Percentiles rank a stretch among this genome's conserved stretches.
These are phyloP conservation scores for Fusarium torreyae DNA, from an alignment of 2,329 filamentous ascomycete species.

Conservation along the genomic window DNA sequence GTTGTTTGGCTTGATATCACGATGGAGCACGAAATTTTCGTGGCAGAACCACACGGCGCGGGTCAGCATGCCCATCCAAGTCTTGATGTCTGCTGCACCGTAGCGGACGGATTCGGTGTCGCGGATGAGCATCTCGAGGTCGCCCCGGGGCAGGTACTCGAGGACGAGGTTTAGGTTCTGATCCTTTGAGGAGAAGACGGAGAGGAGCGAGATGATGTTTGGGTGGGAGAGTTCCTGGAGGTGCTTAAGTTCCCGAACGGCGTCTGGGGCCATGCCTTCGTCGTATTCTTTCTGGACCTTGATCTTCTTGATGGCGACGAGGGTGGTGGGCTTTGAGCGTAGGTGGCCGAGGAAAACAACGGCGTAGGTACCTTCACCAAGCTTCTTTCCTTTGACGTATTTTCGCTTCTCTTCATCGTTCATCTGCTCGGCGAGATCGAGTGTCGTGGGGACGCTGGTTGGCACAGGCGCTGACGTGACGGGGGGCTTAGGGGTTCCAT, in stretches of 20 bases:
- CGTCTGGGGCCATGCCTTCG: slow-evolving; percentile 94
- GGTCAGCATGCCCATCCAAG: slow-evolving; percentile 98
- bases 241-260: slow-evolving; percentile 95
- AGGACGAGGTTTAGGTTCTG: slow-evolving; percentile 97
- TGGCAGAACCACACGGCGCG: slow-evolving; percentile 97
- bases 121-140: slow-evolving; percentile 94
- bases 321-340: slow-evolving; percentile 76
- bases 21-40: slow-evolving; percentile 92
- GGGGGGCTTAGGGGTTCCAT: slow-evolving; percentile 61
- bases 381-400: slow-evolving; percentile 94
- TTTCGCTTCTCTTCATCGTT: slow-evolving; percentile 87
- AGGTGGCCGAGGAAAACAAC: slow-evolving; percentile 93
- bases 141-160: slow-evolving; percentile 93
- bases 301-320: slow-evolving; percentile 95
- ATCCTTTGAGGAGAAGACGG: slow-evolving; percentile 95
- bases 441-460: slow-evolving; percentile 56
- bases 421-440: slow-evolving; percentile 82
- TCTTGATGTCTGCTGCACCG: slow-evolving; percentile 91
- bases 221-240: slow-evolving; percentile 94
- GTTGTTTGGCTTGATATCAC: slow-evolving; percentile 99
- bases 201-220: slow-evolving; percentile 93
- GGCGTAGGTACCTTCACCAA: slow-evolving; percentile 97
- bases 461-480: slow-evolving; percentile 51
- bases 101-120: slow-evolving; percentile 85
- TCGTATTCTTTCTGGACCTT: slow-evolving; percentile 88